phyloP scores from a whole-genome alignment of 805 yeast species.

The Wickerhamomyces canadensis region DNA sequence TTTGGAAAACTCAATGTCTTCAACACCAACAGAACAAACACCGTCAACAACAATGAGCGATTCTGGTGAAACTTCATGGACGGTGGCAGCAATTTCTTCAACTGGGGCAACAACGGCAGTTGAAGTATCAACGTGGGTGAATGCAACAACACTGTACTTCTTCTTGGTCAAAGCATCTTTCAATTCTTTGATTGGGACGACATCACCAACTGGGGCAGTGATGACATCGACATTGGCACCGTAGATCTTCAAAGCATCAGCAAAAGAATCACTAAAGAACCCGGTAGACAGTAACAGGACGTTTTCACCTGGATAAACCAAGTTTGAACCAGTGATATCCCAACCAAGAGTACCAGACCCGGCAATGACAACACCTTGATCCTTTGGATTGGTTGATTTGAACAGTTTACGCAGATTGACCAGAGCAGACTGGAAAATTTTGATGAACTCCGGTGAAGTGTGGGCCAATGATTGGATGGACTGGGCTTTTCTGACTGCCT shows the following conservation, averaged over 20 bases:
- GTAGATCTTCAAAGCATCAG: constrained; percentile 65
- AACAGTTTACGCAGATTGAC: constrained; percentile 67
- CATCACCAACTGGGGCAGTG: constrained; percentile 69
- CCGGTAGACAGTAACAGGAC: constrained; percentile 87
- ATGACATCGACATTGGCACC: constrained; percentile 72
- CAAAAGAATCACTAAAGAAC: constrained; percentile 79
- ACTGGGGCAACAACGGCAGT: constrained; percentile 87
- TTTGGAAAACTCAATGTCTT: constrained; percentile 72
- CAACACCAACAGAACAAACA: constrained; percentile 92
- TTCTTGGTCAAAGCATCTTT: constrained; percentile 47
- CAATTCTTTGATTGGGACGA: constrained; percentile 51
- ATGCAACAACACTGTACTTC: constrained; percentile 64
- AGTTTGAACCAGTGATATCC: constrained; percentile 83
- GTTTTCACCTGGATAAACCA: constrained; percentile 58
- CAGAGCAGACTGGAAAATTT: constrained; percentile 65
- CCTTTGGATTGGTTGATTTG: constrained; percentile 55
- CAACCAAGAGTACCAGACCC: constrained; percentile 96
- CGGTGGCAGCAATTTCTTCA: constrained; percentile 52
- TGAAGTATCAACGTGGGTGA: constrained; percentile 95
- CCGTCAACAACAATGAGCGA: constrained; percentile 87
- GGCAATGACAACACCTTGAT: constrained; percentile 77
- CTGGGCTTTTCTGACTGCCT: constrained; percentile 73
- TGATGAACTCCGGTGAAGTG: constrained; percentile 77
- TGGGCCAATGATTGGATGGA: constrained; percentile 84
- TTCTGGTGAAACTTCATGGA: constrained; percentile 65